Conservation (phyloP, 352 stramenopile species). For the Globisporangium alternatum region DNA sequence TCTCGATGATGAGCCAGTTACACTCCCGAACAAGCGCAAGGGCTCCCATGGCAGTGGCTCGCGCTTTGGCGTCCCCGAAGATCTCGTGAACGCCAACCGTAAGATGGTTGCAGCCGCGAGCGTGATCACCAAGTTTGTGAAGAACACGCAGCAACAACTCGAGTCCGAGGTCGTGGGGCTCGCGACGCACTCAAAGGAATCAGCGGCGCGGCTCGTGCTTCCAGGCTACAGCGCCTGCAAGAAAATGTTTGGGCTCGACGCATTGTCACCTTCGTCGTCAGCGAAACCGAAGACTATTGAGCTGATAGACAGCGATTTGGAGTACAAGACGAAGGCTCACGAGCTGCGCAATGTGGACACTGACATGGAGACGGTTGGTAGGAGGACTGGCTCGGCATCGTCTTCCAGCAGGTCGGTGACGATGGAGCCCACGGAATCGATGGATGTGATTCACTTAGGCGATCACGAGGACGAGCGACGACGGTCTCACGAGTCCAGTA, state of each 20-base stretch:
- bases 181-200: constrained; percentile 37
- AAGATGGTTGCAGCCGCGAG: constrained; percentile 30
- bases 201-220: constrained; percentile 31
- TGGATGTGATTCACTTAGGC: background rate
- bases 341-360: background rate
- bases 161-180: constrained; percentile 37
- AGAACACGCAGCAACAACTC: constrained; percentile 33
- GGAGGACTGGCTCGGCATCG: background rate
- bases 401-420: constrained; percentile 11
- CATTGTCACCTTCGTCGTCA: background rate
- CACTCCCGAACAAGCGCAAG: constrained; percentile 5
- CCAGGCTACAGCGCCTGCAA: constrained; percentile 33
- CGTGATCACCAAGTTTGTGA: constrained; percentile 37
- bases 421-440: background rate
- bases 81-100: constrained; percentile 23
- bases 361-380: background rate
- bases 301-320: background rate
- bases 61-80: constrained; percentile 18
- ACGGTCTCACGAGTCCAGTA: background rate
- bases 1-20: background rate
- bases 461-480: background rate
- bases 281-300: background rate
- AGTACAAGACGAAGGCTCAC: background rate
- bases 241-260: constrained; percentile 26
- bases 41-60: background rate